These are phyloP conservation scores for Dioszegia crocea DNA, from an alignment of 768 basidiomycete species.

Conservation along the genomic window DNA sequence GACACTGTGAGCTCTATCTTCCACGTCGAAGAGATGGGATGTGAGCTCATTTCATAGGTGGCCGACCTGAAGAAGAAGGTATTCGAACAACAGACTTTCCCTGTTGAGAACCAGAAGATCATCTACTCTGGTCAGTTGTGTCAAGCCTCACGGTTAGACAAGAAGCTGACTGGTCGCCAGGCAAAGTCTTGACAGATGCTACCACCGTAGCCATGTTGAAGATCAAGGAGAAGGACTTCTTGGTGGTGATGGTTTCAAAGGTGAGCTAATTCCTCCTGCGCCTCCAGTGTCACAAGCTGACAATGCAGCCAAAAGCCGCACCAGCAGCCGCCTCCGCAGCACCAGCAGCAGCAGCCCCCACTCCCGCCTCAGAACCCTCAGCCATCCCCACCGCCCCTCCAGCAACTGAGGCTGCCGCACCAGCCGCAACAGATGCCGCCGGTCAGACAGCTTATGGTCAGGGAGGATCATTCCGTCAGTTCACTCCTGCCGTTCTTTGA, in stretches of 20 bases:
- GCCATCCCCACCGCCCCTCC: slow-evolving; percentile 47
- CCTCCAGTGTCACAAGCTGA: slow-evolving; percentile 17
- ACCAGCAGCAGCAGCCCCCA: slow-evolving; percentile 42
- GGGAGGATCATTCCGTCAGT: slow-evolving; percentile 39
- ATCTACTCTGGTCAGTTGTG: slow-evolving; percentile 76
- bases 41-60: slow-evolving; percentile 51
- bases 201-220: slow-evolving; percentile 82
- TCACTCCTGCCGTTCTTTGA: background rate
- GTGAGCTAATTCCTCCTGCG: slow-evolving; percentile 54
- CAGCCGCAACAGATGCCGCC: slow-evolving; percentile 50
- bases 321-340: slow-evolving; percentile 45
- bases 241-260: slow-evolving; percentile 99
- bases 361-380: slow-evolving; percentile 41
- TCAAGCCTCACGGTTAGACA: background rate
- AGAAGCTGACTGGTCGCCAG: slow-evolving; percentile 51
- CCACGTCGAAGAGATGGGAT: too few species aligned
- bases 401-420: slow-evolving; percentile 28
- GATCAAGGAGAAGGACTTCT: slow-evolving; percentile 97
- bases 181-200: slow-evolving; percentile 82
- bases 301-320: slow-evolving; percentile 23
- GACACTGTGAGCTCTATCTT: slow-evolving; percentile 57
- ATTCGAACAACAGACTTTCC: slow-evolving; percentile 66
- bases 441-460: background rate
- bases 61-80: slow-evolving; percentile 80
- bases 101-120: slow-evolving; percentile 75